Conservation (phyloP, 345 rosid genomes). For the Ricinus communis region DNA sequence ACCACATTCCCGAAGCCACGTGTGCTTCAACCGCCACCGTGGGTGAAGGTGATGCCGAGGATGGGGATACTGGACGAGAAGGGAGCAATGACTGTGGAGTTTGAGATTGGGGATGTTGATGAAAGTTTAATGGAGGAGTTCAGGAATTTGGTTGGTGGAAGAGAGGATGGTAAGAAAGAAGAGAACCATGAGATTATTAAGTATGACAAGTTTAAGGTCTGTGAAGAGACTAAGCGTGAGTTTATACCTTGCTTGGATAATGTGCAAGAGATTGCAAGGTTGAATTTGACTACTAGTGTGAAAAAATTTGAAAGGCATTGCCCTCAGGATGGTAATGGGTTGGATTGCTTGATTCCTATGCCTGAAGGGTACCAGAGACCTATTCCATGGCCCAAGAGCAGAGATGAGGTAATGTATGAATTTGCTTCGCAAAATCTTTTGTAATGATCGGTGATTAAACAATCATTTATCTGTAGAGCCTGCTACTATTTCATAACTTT, state of each 20-base stretch:
- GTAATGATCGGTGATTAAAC: too few relatives aligned
- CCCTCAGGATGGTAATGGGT: slow-evolving; percentile 28
- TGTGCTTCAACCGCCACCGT: slow-evolving; percentile 38
- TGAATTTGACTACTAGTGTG: slow-evolving; percentile 26
- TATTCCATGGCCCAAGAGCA: slow-evolving; percentile 62
- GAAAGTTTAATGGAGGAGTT: slow-evolving; percentile 27
- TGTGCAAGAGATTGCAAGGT: slow-evolving; percentile 37
- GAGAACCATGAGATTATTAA: background rate
- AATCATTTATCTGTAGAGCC: too few relatives aligned
- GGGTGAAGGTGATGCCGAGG: slow-evolving; percentile 25
- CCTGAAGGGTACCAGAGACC: slow-evolving; percentile 49
- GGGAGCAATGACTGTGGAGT: slow-evolving; percentile 53
- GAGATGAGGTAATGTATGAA: slow-evolving; percentile 52
- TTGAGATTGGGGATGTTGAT: slow-evolving; percentile 46
- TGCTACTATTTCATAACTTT: too few relatives aligned
- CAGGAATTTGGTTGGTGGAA: slow-evolving; percentile 13
- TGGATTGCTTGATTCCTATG: slow-evolving; percentile 57
- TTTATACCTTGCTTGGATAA: slow-evolving; percentile 55
- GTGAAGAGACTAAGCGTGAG: slow-evolving; percentile 41
- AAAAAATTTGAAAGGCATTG: slow-evolving; percentile 58
- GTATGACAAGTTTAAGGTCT: slow-evolving; percentile 31
- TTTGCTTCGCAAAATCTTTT: too few relatives aligned
- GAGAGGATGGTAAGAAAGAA: slow-evolving; percentile 9
- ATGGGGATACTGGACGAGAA: slow-evolving; percentile 60
- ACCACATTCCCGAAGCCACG: slow-evolving; percentile 19